These are phyloP conservation scores for Ramaria rubella DNA, from an alignment of 768 basidiomycete genomes.

Conservation along the genomic window DNA sequence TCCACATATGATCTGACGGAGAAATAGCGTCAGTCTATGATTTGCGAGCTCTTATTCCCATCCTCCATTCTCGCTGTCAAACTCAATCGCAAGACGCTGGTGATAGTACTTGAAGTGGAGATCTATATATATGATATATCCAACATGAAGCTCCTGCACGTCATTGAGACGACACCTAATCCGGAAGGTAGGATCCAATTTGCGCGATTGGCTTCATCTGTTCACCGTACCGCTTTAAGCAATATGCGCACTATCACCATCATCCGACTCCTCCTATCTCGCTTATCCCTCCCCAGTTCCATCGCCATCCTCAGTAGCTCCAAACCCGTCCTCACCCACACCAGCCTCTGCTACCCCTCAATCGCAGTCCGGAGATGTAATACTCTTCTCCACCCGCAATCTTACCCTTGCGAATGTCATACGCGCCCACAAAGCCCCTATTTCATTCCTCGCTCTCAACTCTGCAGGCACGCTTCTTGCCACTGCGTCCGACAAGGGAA, in stretches of 20 bases:
- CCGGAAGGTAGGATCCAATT: constrained; percentile 64
- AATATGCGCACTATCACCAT: constrained; percentile 91
- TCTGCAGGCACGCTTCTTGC: constrained; percentile 84
- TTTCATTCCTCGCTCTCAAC: constrained; percentile 84
- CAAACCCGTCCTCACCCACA: constrained; percentile 33
- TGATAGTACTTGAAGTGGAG: constrained; percentile 93
- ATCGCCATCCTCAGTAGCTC: constrained; percentile 59
- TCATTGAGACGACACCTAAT: constrained; percentile 94
- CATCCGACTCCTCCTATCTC: constrained; percentile 87
- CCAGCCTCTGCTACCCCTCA: constrained; percentile 32
- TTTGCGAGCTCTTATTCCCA: constrained; percentile 97
- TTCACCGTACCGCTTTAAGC: constrained; percentile 41
- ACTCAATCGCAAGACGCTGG: constrained; percentile 92
- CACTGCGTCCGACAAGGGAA: constrained; percentile 91
- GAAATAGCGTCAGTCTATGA: constrained; percentile 87
- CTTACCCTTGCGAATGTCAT: constrained; percentile 92
- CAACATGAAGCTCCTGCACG: constrained; percentile 95
- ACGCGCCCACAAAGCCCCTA: constrained; percentile 92
- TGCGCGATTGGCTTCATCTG: neutral
- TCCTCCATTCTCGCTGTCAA: constrained; percentile 97
- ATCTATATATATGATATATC: constrained; percentile 99
- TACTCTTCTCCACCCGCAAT: constrained; percentile 89
- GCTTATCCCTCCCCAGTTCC: constrained; percentile 95
- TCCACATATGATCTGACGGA: neutral
- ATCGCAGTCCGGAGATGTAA: constrained; percentile 73